phyloP scores from a whole-genome alignment of 352 stramenopile genomes.

The Phytophthora chlamydospora region DNA sequence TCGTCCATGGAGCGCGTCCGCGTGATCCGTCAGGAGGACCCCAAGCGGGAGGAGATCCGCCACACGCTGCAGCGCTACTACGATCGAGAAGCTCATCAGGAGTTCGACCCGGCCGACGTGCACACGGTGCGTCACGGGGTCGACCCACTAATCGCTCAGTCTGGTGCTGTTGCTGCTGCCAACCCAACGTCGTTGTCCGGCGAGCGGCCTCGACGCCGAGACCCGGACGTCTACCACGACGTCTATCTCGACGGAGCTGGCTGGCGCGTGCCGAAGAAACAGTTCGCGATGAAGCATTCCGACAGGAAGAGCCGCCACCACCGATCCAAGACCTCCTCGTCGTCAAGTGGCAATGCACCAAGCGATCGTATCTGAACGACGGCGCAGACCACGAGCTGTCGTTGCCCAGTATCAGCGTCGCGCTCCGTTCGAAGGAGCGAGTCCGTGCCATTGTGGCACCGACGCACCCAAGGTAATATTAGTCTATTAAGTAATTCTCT shows the following conservation, averaged over 20 bases:
- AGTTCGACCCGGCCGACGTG: conserved; percentile 29
- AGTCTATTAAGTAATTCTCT: conserved; percentile 39
- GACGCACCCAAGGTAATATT: conserved; percentile 29
- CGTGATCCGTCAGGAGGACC: conserved; percentile 60
- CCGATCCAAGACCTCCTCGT: conserved; percentile 36
- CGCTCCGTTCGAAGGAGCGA: conserved; percentile 10
- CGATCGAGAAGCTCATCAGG: conserved; percentile 37
- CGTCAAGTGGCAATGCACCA: conserved; percentile 9
- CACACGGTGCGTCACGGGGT: conserved; percentile 11
- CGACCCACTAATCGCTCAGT: conserved; percentile 21
- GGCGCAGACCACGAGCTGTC: background rate
- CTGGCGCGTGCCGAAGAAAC: conserved; percentile 42
- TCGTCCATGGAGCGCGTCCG: conserved; percentile 72
- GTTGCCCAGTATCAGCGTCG: conserved; percentile 8
- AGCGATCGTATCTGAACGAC: conserved; percentile 34
- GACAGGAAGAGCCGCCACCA: conserved; percentile 51
- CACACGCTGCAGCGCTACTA: conserved; percentile 59
- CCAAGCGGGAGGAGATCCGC: conserved; percentile 51
- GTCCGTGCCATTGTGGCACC: background rate
- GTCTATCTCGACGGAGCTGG: conserved; percentile 45
- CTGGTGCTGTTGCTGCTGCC: conserved; percentile 9
- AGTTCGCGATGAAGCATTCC: conserved; percentile 51
- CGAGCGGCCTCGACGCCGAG: conserved; percentile 39
- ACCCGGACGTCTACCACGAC: conserved; percentile 40
- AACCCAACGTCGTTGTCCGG: conserved; percentile 8